Conservation (phyloP, 78 protist species). For the Reticulomyxa filosa region DNA sequence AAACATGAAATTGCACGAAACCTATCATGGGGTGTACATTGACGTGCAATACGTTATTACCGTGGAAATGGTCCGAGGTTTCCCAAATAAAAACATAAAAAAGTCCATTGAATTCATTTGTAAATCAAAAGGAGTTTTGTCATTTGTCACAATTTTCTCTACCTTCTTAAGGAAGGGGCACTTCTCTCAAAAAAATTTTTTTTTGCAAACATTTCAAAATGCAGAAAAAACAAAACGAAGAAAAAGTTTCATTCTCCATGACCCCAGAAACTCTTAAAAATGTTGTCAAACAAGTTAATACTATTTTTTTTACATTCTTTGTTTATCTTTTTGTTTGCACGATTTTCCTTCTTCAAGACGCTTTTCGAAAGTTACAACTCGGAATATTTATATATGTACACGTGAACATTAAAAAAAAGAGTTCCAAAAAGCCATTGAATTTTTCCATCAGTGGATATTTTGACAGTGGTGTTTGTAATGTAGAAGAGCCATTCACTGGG, state of each 20-base stretch:
- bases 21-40: constrained; percentile 18
- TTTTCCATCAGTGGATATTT: neutral
- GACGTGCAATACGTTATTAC: constrained; percentile 6
- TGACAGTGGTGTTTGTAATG: neutral
- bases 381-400: too few relatives aligned
- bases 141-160: neutral
- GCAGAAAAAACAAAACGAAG: neutral
- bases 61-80: neutral
- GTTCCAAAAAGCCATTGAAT: neutral
- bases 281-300: neutral
- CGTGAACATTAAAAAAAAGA: too few relatives aligned
- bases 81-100: neutral
- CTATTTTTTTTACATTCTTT: too few relatives aligned
- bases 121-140: neutral
- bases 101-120: neutral
- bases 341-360: neutral
- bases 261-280: constrained; percentile 1
- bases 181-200: too few relatives aligned
- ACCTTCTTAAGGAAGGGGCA: too few relatives aligned
- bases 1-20: neutral
- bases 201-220: neutral
- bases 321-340: too few relatives aligned
- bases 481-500: constrained; percentile 5
- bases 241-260: neutral
- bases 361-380: neutral